phyloP scores from a whole-genome alignment of 441 rosid genomes.

The Isatis lusitanica region DNA sequence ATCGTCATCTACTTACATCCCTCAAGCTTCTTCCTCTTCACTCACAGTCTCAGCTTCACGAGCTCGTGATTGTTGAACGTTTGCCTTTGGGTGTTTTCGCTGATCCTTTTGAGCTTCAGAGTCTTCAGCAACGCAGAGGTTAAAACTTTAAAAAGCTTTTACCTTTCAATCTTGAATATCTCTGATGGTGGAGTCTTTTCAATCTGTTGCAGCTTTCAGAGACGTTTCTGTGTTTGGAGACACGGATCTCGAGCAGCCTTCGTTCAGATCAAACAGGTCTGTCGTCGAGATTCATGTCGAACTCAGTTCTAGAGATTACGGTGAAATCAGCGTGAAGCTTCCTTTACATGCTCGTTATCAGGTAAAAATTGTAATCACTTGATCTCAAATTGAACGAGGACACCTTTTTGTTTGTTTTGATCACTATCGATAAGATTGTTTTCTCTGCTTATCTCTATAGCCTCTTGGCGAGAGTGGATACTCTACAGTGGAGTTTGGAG shows the following conservation, averaged over 20 bases:
- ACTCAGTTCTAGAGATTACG: constrained; percentile 33
- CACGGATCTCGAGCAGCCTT: constrained; percentile 78
- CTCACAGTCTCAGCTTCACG: constrained; percentile 35
- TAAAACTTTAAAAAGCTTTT: not conserved
- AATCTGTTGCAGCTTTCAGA: constrained; percentile 50
- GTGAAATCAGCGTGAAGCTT: constrained; percentile 53
- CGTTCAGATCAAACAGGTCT: constrained; percentile 70
- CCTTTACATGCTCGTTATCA: constrained; percentile 88
- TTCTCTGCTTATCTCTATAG: constrained; percentile 40
- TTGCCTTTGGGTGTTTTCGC: constrained; percentile 84
- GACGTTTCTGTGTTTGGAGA: constrained; percentile 77
- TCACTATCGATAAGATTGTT: not conserved
- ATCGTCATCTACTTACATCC: constrained; percentile 60
- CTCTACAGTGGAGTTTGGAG: constrained; percentile 57
- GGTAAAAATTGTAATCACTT: constrained; percentile 41
- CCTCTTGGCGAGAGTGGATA: constrained; percentile 66
- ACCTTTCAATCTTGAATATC: not conserved
- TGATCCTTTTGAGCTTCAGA: constrained; percentile 89
- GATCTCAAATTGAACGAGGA: not conserved
- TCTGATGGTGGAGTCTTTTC: not conserved
- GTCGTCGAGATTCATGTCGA: constrained; percentile 73
- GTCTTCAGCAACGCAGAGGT: constrained; percentile 59
- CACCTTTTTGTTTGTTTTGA: not conserved
- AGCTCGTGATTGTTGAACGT: constrained; percentile 57
- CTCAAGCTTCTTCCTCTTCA: constrained; percentile 43